Percentiles rank a stretch among this genome's conserved stretches.
Conservation (phyloP, 2,329 filamentous ascomycete species). For the Zymoseptoria tritici region DNA sequence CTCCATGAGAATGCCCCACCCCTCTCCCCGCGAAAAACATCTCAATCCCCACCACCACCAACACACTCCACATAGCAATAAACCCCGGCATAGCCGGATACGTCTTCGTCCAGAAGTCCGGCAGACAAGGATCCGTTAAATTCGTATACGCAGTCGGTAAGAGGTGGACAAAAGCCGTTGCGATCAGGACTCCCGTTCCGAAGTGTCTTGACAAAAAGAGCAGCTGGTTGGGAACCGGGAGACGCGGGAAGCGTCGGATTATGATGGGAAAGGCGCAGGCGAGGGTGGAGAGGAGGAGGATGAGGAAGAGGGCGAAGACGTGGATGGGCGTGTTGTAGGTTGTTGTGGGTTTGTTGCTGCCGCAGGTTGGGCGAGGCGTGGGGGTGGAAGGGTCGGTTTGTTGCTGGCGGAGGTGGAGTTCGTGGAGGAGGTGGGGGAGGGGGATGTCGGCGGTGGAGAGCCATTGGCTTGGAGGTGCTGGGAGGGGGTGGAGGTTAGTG, state of each 20-base stretch:
- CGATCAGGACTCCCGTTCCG: slow-evolving; percentile 50
- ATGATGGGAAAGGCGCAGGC: slow-evolving; percentile 57
- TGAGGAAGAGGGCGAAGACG: slow-evolving; percentile 51
- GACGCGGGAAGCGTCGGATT: slow-evolving; percentile 51
- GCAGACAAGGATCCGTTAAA: slow-evolving; percentile 59
- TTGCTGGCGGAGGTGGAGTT: slow-evolving; percentile 45
- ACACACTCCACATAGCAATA: slow-evolving; percentile 73
- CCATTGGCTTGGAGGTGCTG: background rate
- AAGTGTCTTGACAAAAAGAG: slow-evolving; percentile 55
- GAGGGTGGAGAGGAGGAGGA: slow-evolving; percentile 48
- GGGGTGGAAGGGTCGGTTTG: slow-evolving; percentile 26
- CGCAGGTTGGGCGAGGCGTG: slow-evolving; percentile 43
- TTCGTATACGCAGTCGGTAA: slow-evolving; percentile 56
- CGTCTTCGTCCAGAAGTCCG: slow-evolving; percentile 68
- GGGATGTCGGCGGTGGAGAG: slow-evolving; percentile 29
- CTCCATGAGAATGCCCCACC: slow-evolving; percentile 51
- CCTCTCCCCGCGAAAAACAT: slow-evolving; percentile 76
- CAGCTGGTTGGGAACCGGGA: slow-evolving; percentile 52
- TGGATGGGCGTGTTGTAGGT: slow-evolving; percentile 51
- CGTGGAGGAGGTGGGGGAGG: slow-evolving; percentile 36
- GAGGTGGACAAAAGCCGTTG: slow-evolving; percentile 53
- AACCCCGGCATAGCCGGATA: slow-evolving; percentile 75
- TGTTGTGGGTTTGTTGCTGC: slow-evolving; percentile 33
- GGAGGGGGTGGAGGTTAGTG: background rate
- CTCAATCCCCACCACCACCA: slow-evolving; percentile 76